These are phyloP conservation scores for Aquilaria yunnanensis DNA, from an alignment of 345 rosid genomes.

Conservation along the genomic window DNA sequence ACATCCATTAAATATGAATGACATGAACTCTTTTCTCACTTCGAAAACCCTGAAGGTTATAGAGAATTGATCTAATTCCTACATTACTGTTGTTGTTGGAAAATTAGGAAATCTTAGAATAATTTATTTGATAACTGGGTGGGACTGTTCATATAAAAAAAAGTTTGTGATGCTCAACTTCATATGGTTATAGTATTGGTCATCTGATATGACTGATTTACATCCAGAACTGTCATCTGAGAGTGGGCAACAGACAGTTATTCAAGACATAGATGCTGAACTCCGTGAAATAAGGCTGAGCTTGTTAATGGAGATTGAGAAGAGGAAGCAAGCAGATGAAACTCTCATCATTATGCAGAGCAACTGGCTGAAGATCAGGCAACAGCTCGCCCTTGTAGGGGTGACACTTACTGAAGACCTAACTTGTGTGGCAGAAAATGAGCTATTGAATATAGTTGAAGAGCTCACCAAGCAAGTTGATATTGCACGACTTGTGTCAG, in stretches of 20 bases:
- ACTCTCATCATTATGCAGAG: slow-evolving; percentile 40
- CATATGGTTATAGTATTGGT: background rate
- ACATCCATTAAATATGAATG: background rate
- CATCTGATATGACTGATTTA: background rate
- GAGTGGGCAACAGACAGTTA: slow-evolving; percentile 40
- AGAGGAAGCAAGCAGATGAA: slow-evolving; percentile 71
- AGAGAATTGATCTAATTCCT: too few relatives aligned
- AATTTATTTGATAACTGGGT: background rate
- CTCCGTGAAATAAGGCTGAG: slow-evolving; percentile 51
- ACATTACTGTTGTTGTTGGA: background rate
- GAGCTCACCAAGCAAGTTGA: slow-evolving; percentile 56
- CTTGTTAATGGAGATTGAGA: slow-evolving; percentile 67
- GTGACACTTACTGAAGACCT: slow-evolving; percentile 54
- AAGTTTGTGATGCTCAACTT: background rate
- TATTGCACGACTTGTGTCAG: slow-evolving; percentile 70
- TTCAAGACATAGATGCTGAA: slow-evolving; percentile 43
- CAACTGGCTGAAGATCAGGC: slow-evolving; percentile 63
- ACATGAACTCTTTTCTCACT: slow-evolving; percentile 1
- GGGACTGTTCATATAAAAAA: background rate
- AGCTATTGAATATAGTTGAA: slow-evolving; percentile 37
- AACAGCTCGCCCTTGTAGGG: slow-evolving; percentile 62
- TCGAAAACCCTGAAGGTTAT: too few relatives aligned
- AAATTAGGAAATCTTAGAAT: background rate
- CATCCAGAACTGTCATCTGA: slow-evolving; percentile 60
- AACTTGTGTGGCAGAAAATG: slow-evolving; percentile 23